Percentiles rank a stretch among this genome's conserved stretches.
Evolutionary conservation across 1,284 basidiomycete species (phyloP).

Genomic region (Rhodotorula sp.): DNA sequence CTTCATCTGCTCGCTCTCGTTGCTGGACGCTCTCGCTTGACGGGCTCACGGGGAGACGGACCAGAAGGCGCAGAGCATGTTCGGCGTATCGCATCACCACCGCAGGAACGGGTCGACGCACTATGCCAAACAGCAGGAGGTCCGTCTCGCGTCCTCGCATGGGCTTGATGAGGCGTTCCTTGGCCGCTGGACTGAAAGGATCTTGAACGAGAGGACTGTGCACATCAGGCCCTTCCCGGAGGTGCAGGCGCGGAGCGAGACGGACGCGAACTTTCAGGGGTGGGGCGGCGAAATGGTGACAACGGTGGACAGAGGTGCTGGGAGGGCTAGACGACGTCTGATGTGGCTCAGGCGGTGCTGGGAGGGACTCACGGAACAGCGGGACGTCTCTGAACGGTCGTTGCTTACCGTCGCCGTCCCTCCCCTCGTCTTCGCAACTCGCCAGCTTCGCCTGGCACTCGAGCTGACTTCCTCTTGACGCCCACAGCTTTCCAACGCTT

Average conservation of each 20-base stretch:
- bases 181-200: too few species aligned
- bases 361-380: neutral
- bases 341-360: neutral
- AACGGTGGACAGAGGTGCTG: neutral
- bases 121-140: conserved; percentile 14
- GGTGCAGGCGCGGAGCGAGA: too few species aligned
- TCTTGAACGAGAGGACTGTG: too few species aligned
- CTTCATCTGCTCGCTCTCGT: too few species aligned
- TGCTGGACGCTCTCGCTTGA: too few species aligned
- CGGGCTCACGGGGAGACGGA: too few species aligned
- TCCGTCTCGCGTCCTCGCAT: neutral
- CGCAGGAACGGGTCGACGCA: neutral
- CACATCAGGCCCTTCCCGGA: too few species aligned
- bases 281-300: neutral
- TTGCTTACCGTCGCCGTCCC: neutral
- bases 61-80: neutral
- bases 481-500: conserved; percentile 82
- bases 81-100: too few species aligned
- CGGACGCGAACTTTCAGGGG: too few species aligned
- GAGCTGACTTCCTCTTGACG: neutral
- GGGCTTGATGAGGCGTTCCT: too few species aligned
- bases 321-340: too few species aligned
- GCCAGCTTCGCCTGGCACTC: neutral
- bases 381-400: neutral
- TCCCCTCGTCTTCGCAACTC: neutral